phyloP scores from a whole-genome alignment of 805 yeast species.

The Hanseniaspora clermontiae region DNA sequence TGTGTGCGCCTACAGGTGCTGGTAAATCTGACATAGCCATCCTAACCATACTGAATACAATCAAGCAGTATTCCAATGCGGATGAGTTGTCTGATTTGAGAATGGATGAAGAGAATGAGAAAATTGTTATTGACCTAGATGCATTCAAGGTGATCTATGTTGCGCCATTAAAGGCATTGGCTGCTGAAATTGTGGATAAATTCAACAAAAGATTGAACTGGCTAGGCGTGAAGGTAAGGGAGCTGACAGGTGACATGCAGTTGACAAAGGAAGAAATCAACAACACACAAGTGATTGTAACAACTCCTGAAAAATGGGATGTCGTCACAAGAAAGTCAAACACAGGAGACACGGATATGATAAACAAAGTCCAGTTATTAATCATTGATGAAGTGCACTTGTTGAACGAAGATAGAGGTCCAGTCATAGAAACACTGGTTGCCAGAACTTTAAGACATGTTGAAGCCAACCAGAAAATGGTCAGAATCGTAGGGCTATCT shows the following conservation, averaged over 20 bases:
- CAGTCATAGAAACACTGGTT: constrained; percentile 88
- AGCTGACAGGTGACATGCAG: constrained; percentile 93
- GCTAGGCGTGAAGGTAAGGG: constrained; percentile 77
- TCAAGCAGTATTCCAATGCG: constrained; percentile 51
- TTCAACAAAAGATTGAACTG: constrained; percentile 64
- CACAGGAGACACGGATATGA: constrained; percentile 74
- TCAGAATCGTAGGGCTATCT: constrained; percentile 82
- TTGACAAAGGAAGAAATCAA: constrained; percentile 65
- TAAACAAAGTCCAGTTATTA: constrained; percentile 68
- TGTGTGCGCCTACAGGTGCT: constrained; percentile 97
- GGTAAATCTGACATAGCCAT: constrained; percentile 94
- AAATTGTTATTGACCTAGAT: constrained; percentile 59
- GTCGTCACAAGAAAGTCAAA: constrained; percentile 82
- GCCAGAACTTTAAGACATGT: constrained; percentile 92
- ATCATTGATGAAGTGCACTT: constrained; percentile 95
- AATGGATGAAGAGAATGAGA: constrained; percentile 32
- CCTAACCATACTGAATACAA: constrained; percentile 63
- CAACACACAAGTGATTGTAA: constrained; percentile 76
- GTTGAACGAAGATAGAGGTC: constrained; percentile 94
- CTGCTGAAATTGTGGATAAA: constrained; percentile 93
- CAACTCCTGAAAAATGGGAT: constrained; percentile 96
- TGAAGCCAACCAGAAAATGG: constrained; percentile 86
- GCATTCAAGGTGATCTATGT: constrained; percentile 86
- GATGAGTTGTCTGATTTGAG: constrained; percentile 21
- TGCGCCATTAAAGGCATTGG: constrained; percentile 86